Evolutionary conservation across 768 basidiomycete species (phyloP), one percentile per base, ranked within the genome.

Genomic region (Paxillus involutus): DNA sequence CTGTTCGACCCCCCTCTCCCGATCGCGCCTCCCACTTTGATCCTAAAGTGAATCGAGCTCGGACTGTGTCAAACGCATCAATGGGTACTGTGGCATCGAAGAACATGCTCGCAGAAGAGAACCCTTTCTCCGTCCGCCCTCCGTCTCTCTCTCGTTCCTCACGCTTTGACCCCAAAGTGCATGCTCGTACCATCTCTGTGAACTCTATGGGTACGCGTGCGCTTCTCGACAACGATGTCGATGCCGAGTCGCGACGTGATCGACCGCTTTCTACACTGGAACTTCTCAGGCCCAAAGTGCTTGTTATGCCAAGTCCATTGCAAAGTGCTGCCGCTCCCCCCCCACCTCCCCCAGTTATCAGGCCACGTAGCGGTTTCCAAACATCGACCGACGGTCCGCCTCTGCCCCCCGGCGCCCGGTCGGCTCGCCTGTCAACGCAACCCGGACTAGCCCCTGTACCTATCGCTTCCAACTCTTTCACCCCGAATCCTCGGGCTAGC

Each of bases 221-320:
- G 62, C 73, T 86, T 51, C 70, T 82, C 39, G 85, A 86, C 44
- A 78, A 82, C 55, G 84, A 82, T 52, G 76, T 33, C 16, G 69
- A 70, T 44, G 46, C 47, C 47, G 69, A 72, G 45, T 63, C 59
- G 2, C 60, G 59, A 61, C 50, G 76, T 74, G 80, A 85, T 41
- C 81, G 84, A 36, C 83, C 78, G 17, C 85, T 83, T 63, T 91
- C 90, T 10, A 88, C 88, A 12, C 59, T 87, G 52, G 90, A 94
- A 32, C 75, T 96, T 42, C 77, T 96, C 60, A 80, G 94, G 19
- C 94, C 94, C 1, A 94, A 94, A 68, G 80, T 94, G n/a, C 84
- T 97, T 43, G 84, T 97, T 57, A 96, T 97, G 94, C 94, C 94
- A 10, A 89, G 88, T 56, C 91, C 92, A 2, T 74, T 96, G 36